Evolutionary conservation across 2,329 filamentous ascomycete genomes (phyloP), one percentile per base, ranked within the genome.

Genomic region (Alternaria sp.): DNA sequence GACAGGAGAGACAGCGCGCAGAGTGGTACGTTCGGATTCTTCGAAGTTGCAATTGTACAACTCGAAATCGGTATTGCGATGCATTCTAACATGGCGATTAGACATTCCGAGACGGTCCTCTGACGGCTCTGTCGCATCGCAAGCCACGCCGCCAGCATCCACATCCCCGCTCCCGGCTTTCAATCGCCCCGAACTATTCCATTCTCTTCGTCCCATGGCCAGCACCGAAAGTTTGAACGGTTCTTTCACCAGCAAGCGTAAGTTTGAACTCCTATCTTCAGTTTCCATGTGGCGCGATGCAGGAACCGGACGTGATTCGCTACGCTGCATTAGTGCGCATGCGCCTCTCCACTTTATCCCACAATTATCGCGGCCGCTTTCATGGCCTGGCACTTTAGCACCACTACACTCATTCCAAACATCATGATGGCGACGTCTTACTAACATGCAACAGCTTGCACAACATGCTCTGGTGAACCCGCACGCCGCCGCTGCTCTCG

Each of bases 401-500:
- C 9, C 41, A 57, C 34, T 41, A 34, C 54, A 44, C 22, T 2
- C 12, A 10, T 7, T 20, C 2, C 27, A 27, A 48, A 18, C 16
- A 55, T 48, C 45, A 20, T 28, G 46, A 10, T 49, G 27, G 16
- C 34, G 6, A 36, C 41, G n/a, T 65, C 59, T 32, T 43, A 20
- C 63, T 66, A 46, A 56, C 38, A 6, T 25, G 10, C 34, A 28
- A 55, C 38, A 76, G 70, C 67, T 63, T 72, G 68, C 54, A 61
- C 71, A 20, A 70, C 70, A 50, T 73, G 72, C 59, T 63, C 71
- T 10, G 60, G 69, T 62, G 58, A 68, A 34, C 54, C 56, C 22
- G 70, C 70, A 5, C 66, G 66, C 57, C 62, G 70, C 44, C 75
- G 72, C 52, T 86, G 84, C 69, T 79, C 81, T n/a, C 83, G 81